Evolutionary conservation across 2,329 filamentous ascomycete species (phyloP).

Genomic region (Sclerotinia sclerotiorum): DNA sequence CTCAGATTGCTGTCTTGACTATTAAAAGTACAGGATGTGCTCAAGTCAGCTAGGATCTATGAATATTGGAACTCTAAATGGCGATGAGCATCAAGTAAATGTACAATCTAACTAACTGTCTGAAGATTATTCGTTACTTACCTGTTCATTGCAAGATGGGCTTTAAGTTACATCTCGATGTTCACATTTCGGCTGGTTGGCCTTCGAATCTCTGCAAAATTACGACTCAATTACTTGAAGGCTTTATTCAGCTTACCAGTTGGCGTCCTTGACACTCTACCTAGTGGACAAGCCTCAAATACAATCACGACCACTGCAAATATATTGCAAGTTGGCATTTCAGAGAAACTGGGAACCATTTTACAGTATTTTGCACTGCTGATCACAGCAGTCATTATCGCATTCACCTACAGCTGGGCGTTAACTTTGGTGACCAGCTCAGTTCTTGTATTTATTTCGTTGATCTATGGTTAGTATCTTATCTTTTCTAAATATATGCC

Average conservation of each 20-base stretch:
- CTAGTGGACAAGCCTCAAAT: slow-evolving; percentile 44
- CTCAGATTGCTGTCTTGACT: not conserved
- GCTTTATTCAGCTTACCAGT: slow-evolving; percentile 65
- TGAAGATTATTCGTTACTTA: slow-evolving; percentile 65
- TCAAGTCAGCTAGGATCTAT: not conserved
- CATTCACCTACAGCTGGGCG: slow-evolving; percentile 58
- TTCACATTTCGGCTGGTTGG: slow-evolving; percentile 62
- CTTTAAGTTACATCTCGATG: slow-evolving; percentile 61
- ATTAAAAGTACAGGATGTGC: not conserved
- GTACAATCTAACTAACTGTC: not conserved
- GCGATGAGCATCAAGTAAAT: not conserved
- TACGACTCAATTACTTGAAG: slow-evolving; percentile 64
- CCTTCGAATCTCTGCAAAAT: slow-evolving; percentile 59
- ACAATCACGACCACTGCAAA: slow-evolving; percentile 65
- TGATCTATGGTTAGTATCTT: slow-evolving; percentile 45
- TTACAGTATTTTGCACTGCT: slow-evolving; percentile 57
- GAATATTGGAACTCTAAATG: not conserved
- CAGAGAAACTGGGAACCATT: slow-evolving; percentile 60
- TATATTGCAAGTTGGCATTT: slow-evolving; percentile 63
- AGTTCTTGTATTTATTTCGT: slow-evolving; percentile 54
- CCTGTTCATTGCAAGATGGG: slow-evolving; percentile 66
- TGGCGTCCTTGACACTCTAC: slow-evolving; percentile 66
- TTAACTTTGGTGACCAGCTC: slow-evolving; percentile 60
- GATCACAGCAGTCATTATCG: slow-evolving; percentile 53
- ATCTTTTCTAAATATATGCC: not conserved